These are phyloP conservation scores for Grifola frondosa DNA, from an alignment of 1,284 basidiomycete species.

Conservation along the genomic window DNA sequence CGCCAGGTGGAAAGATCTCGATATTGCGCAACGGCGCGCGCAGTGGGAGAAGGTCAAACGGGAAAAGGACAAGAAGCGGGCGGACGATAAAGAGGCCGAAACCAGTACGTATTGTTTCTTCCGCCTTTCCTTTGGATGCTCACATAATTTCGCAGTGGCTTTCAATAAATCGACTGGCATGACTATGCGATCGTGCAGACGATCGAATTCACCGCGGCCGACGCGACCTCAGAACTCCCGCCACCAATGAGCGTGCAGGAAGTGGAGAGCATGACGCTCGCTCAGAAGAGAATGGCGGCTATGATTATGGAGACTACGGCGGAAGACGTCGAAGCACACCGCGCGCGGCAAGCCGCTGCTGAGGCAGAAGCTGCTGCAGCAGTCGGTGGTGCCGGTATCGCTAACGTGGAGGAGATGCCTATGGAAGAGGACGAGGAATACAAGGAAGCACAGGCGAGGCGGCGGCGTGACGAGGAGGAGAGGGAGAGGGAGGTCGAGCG, in stretches of 20 bases:
- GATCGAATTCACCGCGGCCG: slow-evolving; percentile 95
- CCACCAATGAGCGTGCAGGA: slow-evolving; percentile 94
- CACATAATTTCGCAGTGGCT: slow-evolving; percentile 53
- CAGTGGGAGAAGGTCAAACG: slow-evolving; percentile 87
- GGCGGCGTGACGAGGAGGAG: slow-evolving; percentile 75
- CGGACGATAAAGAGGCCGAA: slow-evolving; percentile 90
- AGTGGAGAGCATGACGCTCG: slow-evolving; percentile 94
- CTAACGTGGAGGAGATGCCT: slow-evolving; percentile 60
- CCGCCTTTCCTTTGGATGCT: slow-evolving; percentile 3
- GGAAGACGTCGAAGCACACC: slow-evolving; percentile 79
- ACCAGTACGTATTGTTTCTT: slow-evolving; percentile 51
- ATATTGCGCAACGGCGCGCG: slow-evolving; percentile 76
- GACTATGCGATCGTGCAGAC: slow-evolving; percentile 99
- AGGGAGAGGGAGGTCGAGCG: slow-evolving; percentile 74
- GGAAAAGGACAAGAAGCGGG: slow-evolving; percentile 82
- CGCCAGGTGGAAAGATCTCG: slow-evolving; percentile 76
- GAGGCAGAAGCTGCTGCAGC: slow-evolving; percentile 76
- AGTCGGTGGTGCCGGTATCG: slow-evolving; percentile 56
- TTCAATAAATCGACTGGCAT: slow-evolving; percentile 99
- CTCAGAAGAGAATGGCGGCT: slow-evolving; percentile 97
- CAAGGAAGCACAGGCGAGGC: slow-evolving; percentile 62
- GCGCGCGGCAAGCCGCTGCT: slow-evolving; percentile 74
- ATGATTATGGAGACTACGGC: slow-evolving; percentile 96
- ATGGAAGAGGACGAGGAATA: slow-evolving; percentile 82
- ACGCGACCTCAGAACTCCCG: slow-evolving; percentile 89